These are phyloP conservation scores for Backusella tarrabulga DNA, from an alignment of 192 early-diverging fungal genomes.

Conservation along the genomic window DNA sequence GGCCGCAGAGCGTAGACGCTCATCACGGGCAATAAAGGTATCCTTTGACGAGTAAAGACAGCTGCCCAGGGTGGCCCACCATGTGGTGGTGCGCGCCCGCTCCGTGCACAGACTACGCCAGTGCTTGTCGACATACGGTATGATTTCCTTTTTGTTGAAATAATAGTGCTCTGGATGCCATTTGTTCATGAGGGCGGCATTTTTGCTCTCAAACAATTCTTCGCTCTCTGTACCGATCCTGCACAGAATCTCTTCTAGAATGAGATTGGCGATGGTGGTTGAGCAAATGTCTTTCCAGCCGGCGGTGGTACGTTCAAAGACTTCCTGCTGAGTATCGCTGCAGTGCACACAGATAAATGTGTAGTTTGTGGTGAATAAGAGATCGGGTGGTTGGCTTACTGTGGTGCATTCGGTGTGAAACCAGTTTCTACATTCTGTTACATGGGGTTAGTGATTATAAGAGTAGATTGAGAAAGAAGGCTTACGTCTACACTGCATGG, in stretches of 20 bases:
- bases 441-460: neutral
- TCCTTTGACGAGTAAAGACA: conserved; percentile 64
- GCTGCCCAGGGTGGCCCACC: conserved; percentile 69
- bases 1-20: conserved; percentile 53
- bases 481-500: conserved; percentile 57
- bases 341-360: conserved; percentile 54
- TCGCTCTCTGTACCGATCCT: conserved; percentile 23
- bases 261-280: conserved; percentile 62
- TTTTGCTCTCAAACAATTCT: conserved; percentile 33
- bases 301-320: conserved; percentile 56
- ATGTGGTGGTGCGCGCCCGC: conserved; percentile 58
- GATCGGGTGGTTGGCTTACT: conserved; percentile 38
- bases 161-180: conserved; percentile 51
- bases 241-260: conserved; percentile 47
- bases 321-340: conserved; percentile 38
- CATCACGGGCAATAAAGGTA: conserved; percentile 55
- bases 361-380: conserved; percentile 67
- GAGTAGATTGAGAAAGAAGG: neutral
- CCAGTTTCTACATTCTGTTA: conserved; percentile 61
- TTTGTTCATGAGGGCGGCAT: conserved; percentile 28
- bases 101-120: conserved; percentile 67
- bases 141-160: conserved; percentile 67
- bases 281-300: conserved; percentile 68
- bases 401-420: conserved; percentile 58
- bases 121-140: conserved; percentile 62